Evolutionary conservation across 495 filamentous ascomycete species (phyloP).

Genomic region (Barbatosphaeria neglecta): DNA sequence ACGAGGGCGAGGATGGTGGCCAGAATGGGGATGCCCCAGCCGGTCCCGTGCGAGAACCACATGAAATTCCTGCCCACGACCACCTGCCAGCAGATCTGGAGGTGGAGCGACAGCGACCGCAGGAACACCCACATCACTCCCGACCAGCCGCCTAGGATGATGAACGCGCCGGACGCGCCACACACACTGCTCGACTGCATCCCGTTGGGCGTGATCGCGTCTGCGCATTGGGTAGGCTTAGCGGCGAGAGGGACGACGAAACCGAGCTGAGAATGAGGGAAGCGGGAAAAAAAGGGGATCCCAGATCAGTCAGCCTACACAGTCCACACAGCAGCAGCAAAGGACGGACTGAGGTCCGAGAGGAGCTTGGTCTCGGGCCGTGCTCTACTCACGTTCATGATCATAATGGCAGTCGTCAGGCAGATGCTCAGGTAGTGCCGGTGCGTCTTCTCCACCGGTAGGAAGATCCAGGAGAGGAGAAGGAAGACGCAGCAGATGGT

Average conservation of each 20-base stretch:
- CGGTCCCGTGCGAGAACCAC: slow-evolving; percentile 66
- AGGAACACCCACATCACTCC: slow-evolving; percentile 84
- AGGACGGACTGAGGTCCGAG: not conserved
- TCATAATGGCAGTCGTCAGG: slow-evolving; percentile 57
- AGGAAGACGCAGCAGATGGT: slow-evolving; percentile 64
- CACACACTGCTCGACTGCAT: slow-evolving; percentile 76
- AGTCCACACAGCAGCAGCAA: not conserved
- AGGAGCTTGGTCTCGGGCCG: not conserved
- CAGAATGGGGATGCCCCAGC: slow-evolving; percentile 72
- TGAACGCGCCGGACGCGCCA: slow-evolving; percentile 75
- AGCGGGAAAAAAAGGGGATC: slow-evolving; percentile 16
- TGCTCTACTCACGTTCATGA: slow-evolving; percentile 60
- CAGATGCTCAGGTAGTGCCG: slow-evolving; percentile 89
- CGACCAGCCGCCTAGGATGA: slow-evolving; percentile 74
- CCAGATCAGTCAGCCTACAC: slow-evolving; percentile 2
- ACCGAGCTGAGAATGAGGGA: no score
- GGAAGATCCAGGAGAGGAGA: slow-evolving; percentile 66
- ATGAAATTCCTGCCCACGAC: slow-evolving; percentile 84
- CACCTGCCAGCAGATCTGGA: slow-evolving; percentile 96
- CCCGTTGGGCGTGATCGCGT: slow-evolving; percentile 85
- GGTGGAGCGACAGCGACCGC: slow-evolving; percentile 79
- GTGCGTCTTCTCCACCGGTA: slow-evolving; percentile 82
- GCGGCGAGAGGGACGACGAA: slow-evolving; percentile 85
- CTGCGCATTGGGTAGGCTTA: slow-evolving; percentile 71
- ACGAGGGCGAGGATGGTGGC: slow-evolving; percentile 63